Evolutionary conservation across 2,329 filamentous ascomycete genomes (phyloP).

Genomic region (Monilinia polystroma): DNA sequence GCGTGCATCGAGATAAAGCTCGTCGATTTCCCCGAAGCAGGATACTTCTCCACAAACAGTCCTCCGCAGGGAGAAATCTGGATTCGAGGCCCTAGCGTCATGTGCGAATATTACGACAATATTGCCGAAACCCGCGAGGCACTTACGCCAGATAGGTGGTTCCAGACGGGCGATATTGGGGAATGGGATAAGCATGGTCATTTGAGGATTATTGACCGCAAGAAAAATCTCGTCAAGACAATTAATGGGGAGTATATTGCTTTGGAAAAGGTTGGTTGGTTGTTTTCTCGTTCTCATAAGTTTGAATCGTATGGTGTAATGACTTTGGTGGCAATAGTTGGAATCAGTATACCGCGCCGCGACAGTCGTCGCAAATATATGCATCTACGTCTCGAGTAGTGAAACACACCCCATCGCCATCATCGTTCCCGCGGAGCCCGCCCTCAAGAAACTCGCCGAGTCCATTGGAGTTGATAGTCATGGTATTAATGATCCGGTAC

Average conservation of each 20-base stretch:
- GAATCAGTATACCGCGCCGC: slow-evolving; percentile 84
- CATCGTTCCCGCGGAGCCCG: slow-evolving; percentile 54
- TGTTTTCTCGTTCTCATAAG: slow-evolving; percentile 23
- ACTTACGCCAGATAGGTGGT: slow-evolving; percentile 76
- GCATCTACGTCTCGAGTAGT: slow-evolving; percentile 74
- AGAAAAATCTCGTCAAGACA: slow-evolving; percentile 48
- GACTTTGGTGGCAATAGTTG: slow-evolving; percentile 47
- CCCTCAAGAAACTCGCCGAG: slow-evolving; percentile 16
- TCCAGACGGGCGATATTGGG: slow-evolving; percentile 87
- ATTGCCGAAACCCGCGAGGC: slow-evolving; percentile 67
- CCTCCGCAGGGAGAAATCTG: slow-evolving; percentile 68
- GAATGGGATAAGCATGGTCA: slow-evolving; percentile 75
- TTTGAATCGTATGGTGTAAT: neutral
- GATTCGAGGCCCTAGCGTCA: slow-evolving; percentile 77
- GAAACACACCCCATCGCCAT: slow-evolving; percentile 78
- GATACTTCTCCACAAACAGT: slow-evolving; percentile 63
- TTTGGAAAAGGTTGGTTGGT: slow-evolving; percentile 64
- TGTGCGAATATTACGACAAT: slow-evolving; percentile 76
- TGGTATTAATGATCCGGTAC: slow-evolving; percentile 15
- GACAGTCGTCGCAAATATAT: slow-evolving; percentile 76
- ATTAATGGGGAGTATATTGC: slow-evolving; percentile 95
- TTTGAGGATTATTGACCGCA: slow-evolving; percentile 81
- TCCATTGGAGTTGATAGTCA: slow-evolving; percentile 8
- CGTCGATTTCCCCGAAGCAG: slow-evolving; percentile 81
- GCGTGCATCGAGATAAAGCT: slow-evolving; percentile 82